These are phyloP conservation scores for Miscanthus lutarioriparius DNA, from an alignment of 176 grass and related monocot species.

Conservation along the genomic window DNA sequence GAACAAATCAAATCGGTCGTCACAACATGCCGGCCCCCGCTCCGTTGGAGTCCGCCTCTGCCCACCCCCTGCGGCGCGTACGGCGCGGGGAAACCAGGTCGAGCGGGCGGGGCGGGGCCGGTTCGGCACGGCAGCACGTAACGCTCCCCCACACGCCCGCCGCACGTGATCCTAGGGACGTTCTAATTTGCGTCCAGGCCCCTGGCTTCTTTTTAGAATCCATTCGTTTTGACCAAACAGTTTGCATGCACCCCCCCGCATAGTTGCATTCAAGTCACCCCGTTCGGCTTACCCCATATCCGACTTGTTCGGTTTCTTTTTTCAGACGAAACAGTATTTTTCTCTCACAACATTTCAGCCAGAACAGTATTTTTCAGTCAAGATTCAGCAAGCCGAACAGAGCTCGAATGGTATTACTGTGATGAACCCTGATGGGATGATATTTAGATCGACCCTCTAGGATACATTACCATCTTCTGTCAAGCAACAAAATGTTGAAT, in stretches of 20 bases:
- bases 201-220: not conserved
- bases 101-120: not conserved
- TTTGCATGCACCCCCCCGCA: not conserved
- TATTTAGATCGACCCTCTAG: not conserved
- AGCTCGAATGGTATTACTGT: not conserved
- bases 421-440: not conserved
- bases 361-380: too few species aligned
- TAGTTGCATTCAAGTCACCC: not conserved
- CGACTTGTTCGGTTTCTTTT: too few species aligned
- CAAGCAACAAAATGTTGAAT: not conserved
- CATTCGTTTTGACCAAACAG: not conserved
- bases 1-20: not conserved
- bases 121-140: conserved; percentile 35
- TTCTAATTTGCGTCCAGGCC: not conserved
- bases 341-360: too few species aligned
- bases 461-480: not conserved
- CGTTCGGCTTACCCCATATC: too few species aligned
- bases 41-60: not conserved
- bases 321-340: too few species aligned
- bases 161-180: conserved; percentile 32
- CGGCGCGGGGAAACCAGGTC: conserved; percentile 19
- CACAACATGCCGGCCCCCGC: not conserved
- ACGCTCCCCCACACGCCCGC: conserved; percentile 35
- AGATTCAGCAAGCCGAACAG: too few species aligned
- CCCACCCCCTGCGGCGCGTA: conserved; percentile 14